Base-by-base conservation (phyloP, 1,284 basidiomycete genomes). In the Flammula alnicola region DNA sequence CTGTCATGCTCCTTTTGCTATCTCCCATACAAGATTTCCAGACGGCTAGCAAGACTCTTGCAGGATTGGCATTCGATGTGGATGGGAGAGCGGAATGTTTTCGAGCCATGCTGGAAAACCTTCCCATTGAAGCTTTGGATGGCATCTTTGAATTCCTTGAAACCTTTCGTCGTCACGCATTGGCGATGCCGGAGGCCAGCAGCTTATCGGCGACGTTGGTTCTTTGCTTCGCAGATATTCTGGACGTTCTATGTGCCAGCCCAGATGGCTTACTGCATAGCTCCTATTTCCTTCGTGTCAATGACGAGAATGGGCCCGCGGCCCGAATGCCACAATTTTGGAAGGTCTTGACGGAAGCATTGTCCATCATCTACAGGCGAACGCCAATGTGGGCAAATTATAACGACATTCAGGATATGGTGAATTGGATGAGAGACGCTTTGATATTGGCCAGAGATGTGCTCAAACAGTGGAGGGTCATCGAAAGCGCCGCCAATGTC, bases 341-440 rank as follows among this genome's bases (percentile, higher is more conserved):
- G 95, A 77, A 77, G 35, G 69, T 84, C 27, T 93, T 97, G 91
- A 87, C 88, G 8, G 77, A 79, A 44, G 82, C 90, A 4, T 80
- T 95, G 38, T 80, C 88, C 0, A 77, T 88, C 45, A 93, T 98
- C 55, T 96, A 96, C 72, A 83, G 81, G 60, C 79, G 82, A 44
- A 95, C 93, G 3, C 86, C 88, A 0, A 65, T 74, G 16, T 98
- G 95, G 95, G 83, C 95, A 0, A 69, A 74, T 8, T 88, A 79
- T 63, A 92, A 91, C 64, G 86, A 90, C 51, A 84, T 83, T 60
- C 80, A 85, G 23, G 84, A 86, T 45, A 96, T 98, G 94, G 80
- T 89, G 19, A 81, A 87, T 39, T 98, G 95, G 95, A 97, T 98
- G 95, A 84, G 94, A 53, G 95, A 98, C 65, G 95, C 94, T 1